Conservation (phyloP, 2,329 filamentous ascomycete genomes). For the Ceratocystiopsis brevicomis region DNA sequence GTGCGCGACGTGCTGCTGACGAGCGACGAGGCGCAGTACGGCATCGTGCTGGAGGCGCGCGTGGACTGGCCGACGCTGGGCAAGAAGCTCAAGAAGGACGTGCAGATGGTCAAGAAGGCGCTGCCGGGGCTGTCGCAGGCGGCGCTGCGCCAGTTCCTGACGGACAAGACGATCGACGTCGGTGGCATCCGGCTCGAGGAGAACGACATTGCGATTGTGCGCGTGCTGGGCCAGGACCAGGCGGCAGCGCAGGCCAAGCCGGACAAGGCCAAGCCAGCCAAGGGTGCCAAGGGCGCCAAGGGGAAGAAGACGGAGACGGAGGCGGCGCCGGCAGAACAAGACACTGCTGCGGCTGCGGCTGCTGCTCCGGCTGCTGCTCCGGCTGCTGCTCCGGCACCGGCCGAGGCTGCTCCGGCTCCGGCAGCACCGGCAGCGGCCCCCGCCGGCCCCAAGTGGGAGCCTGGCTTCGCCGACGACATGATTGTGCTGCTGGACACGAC, state of each 20-base stretch:
- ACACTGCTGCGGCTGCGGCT: background rate
- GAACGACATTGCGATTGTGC: constrained; percentile 68
- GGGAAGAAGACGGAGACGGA: constrained; percentile 32
- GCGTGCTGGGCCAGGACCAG: constrained; percentile 42
- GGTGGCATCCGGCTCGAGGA: constrained; percentile 69
- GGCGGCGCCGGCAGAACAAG: background rate
- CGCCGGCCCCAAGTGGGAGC: constrained; percentile 8
- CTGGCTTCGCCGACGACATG: constrained; percentile 36
- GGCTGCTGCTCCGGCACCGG: no score
- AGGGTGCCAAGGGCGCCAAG: constrained; percentile 51
- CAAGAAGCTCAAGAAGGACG: constrained; percentile 95
- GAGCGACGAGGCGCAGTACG: constrained; percentile 74
- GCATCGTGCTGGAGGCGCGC: constrained; percentile 74
- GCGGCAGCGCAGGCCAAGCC: constrained; percentile 36
- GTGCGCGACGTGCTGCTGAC: constrained; percentile 70
- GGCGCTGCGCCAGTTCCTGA: constrained; percentile 62
- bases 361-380: background rate
- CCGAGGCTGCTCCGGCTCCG: no score
- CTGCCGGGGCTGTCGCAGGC: constrained; percentile 60
- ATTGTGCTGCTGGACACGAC: constrained; percentile 68
- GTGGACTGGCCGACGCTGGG: constrained; percentile 90
- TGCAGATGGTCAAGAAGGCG: constrained; percentile 77
- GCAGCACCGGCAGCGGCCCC: no score
- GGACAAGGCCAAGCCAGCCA: constrained; percentile 28
- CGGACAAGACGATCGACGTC: constrained; percentile 55